Evolutionary conservation across 1,284 basidiomycete species (phyloP).

Genomic region (Sanghuangporus sanghuang): DNA sequence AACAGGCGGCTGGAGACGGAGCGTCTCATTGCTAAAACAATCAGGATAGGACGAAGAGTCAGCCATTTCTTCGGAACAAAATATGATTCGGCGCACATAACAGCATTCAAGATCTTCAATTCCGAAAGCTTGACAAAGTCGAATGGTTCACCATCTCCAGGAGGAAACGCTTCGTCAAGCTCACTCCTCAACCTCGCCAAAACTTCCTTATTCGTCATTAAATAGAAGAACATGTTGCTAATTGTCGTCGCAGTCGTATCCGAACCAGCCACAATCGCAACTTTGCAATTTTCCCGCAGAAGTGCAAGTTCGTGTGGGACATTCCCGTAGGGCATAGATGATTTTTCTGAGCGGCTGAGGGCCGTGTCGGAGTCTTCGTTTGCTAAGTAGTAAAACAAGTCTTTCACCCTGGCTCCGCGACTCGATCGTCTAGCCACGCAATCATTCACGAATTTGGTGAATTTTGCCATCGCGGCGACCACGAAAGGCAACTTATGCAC

Average conservation of each 20-base stretch:
- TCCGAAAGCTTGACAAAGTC: slow-evolving; percentile 21
- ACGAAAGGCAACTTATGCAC: slow-evolving; percentile 4
- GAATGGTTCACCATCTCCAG: slow-evolving; percentile 16
- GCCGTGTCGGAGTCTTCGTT: slow-evolving; percentile 22
- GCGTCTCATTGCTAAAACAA: slow-evolving; percentile 7
- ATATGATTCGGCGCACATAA: slow-evolving; percentile 23
- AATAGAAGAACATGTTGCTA: slow-evolving; percentile 26
- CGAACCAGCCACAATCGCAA: slow-evolving; percentile 34
- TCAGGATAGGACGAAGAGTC: neutral
- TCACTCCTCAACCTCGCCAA: slow-evolving; percentile 27
- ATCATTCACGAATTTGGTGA: slow-evolving; percentile 5
- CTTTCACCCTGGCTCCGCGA: slow-evolving; percentile 27
- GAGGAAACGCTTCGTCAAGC: slow-evolving; percentile 24
- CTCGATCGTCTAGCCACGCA: neutral
- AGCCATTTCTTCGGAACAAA: neutral
- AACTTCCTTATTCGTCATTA: slow-evolving; percentile 28
- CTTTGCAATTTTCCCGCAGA: slow-evolving; percentile 28
- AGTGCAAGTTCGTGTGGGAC: slow-evolving; percentile 17
- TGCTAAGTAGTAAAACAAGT: slow-evolving; percentile 37
- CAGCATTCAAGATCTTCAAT: slow-evolving; percentile 29
- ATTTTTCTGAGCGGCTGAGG: neutral
- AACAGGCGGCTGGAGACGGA: slow-evolving; percentile 11
- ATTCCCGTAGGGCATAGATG: neutral
- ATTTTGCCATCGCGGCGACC: neutral
- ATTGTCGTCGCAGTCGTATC: slow-evolving; percentile 32